Evolutionary conservation across 352 stramenopile genomes (phyloP).

Genomic region (Phytophthora chlamydospora): DNA sequence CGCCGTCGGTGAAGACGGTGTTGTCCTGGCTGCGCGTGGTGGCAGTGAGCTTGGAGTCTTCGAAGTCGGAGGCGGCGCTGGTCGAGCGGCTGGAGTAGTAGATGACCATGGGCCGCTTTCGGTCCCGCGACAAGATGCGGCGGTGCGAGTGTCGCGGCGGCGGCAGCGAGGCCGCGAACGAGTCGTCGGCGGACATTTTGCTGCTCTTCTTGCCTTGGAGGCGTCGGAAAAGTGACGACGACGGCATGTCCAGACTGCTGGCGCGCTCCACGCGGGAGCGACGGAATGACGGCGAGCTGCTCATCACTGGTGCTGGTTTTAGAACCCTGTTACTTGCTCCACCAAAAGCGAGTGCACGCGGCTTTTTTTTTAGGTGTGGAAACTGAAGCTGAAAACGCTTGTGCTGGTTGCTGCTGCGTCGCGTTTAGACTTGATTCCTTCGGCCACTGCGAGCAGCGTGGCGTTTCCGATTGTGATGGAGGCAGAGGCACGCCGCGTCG

Average conservation of each 20-base stretch:
- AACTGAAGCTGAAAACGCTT: constrained; percentile 1
- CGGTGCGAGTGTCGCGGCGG: constrained; percentile 31
- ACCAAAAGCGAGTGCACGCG: constrained; percentile 12
- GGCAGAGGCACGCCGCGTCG: constrained; percentile 23
- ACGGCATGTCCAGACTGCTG: constrained; percentile 27
- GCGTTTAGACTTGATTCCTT: constrained; percentile 7
- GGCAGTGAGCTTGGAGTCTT: constrained; percentile 6
- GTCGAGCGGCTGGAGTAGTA: constrained; percentile 32
- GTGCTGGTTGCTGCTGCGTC: constrained; percentile 13
- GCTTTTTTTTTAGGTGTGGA: constrained; percentile 1
- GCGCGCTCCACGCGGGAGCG: constrained; percentile 31
- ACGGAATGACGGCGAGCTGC: constrained; percentile 16
- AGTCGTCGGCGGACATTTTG: constrained; percentile 12
- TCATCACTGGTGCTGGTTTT: constrained; percentile 12
- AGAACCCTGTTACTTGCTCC: neutral
- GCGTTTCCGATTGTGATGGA: constrained; percentile 37
- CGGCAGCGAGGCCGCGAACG: constrained; percentile 28
- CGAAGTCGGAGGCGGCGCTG: neutral
- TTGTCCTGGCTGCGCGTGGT: constrained; percentile 15
- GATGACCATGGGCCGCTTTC: constrained; percentile 42
- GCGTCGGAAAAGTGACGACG: constrained; percentile 32
- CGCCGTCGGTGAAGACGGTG: constrained; percentile 30
- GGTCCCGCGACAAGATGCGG: constrained; percentile 29
- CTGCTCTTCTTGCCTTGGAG: constrained; percentile 32
- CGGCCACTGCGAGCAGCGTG: constrained; percentile 25